Percentiles rank a stretch among this genome's conserved stretches.
These are phyloP conservation scores for Penicillium sp. DNA, from an alignment of 2,329 filamentous ascomycete species.

Conservation along the genomic window DNA sequence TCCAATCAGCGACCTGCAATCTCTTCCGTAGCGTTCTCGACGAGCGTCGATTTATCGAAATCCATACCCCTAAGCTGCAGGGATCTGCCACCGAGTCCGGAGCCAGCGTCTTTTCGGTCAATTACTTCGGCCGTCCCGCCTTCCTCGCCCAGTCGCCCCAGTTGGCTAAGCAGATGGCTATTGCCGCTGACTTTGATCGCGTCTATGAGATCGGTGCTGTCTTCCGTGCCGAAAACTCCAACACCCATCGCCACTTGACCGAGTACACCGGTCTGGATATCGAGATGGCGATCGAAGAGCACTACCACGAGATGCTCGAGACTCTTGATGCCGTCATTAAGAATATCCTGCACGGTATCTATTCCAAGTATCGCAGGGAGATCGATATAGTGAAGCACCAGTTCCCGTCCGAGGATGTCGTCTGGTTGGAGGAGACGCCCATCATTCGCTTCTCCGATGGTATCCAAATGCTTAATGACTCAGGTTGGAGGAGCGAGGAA, in stretches of 20 bases:
- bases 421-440: slow-evolving; percentile 81
- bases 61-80: slow-evolving; percentile 89
- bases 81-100: slow-evolving; percentile 87
- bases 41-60: slow-evolving; percentile 76
- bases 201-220: slow-evolving; percentile 89
- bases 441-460: slow-evolving; percentile 75
- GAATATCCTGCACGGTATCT: slow-evolving; percentile 67
- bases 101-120: slow-evolving; percentile 83
- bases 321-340: slow-evolving; percentile 78
- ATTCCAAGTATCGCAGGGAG: slow-evolving; percentile 64
- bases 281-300: slow-evolving; percentile 84
- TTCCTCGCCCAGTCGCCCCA: slow-evolving; percentile 91
- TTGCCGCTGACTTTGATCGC: slow-evolving; percentile 80
- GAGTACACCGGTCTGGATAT: slow-evolving; percentile 91
- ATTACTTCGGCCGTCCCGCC: slow-evolving; percentile 82
- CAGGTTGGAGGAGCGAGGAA: slow-evolving; percentile 71
- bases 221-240: slow-evolving; percentile 92
- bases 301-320: slow-evolving; percentile 82
- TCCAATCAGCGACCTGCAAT: slow-evolving; percentile 74
- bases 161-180: slow-evolving; percentile 86
- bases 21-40: slow-evolving; percentile 75
- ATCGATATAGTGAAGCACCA: slow-evolving; percentile 74
- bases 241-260: slow-evolving; percentile 88
- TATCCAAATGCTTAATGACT: slow-evolving; percentile 72
- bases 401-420: slow-evolving; percentile 80